Evolutionary conservation across 2,329 filamentous ascomycete genomes (phyloP).

Genomic region (Diplodia sapinea): DNA sequence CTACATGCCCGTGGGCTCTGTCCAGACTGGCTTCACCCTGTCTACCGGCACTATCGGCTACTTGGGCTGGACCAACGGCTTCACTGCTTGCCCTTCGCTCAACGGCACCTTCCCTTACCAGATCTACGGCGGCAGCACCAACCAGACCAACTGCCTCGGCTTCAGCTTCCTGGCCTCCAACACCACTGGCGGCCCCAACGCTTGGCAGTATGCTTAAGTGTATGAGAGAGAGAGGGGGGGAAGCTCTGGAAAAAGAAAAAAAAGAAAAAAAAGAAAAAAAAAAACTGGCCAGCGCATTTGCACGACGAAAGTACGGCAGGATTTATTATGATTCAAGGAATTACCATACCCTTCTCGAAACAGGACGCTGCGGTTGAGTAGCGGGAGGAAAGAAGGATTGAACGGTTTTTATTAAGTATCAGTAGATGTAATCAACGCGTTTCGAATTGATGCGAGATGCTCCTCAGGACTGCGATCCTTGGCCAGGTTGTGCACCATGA

Average conservation of each 20-base stretch:
- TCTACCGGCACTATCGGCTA: slow-evolving; percentile 39
- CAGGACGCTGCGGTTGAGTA: not conserved
- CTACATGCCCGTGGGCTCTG: slow-evolving; percentile 58
- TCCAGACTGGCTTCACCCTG: slow-evolving; percentile 57
- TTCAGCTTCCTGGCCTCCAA: slow-evolving; percentile 44
- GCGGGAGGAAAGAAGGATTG: not conserved
- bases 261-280: not conserved
- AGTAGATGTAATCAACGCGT: slow-evolving; percentile 18
- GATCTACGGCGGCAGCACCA: slow-evolving; percentile 40
- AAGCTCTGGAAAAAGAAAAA: not conserved
- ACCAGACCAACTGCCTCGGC: slow-evolving; percentile 41
- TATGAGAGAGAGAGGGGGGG: too few species aligned
- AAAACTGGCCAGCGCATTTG: not conserved
- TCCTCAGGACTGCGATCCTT: slow-evolving; percentile 37
- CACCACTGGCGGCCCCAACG: slow-evolving; percentile 35
- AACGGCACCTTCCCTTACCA: slow-evolving; percentile 41
- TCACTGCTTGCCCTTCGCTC: slow-evolving; percentile 44
- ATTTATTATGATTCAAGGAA: not conserved
- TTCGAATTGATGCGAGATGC: slow-evolving; percentile 35
- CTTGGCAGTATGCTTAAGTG: slow-evolving; percentile 44
- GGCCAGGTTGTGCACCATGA: slow-evolving; percentile 43
- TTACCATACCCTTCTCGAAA: not conserved
- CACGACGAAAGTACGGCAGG: not conserved
- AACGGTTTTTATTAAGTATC: slow-evolving; percentile 16
- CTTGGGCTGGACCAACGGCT: slow-evolving; percentile 41